Percentiles rank a stretch among this genome's conserved stretches.
Conservation (phyloP, 768 basidiomycete genomes). For the Panaeolus cyanescens region DNA sequence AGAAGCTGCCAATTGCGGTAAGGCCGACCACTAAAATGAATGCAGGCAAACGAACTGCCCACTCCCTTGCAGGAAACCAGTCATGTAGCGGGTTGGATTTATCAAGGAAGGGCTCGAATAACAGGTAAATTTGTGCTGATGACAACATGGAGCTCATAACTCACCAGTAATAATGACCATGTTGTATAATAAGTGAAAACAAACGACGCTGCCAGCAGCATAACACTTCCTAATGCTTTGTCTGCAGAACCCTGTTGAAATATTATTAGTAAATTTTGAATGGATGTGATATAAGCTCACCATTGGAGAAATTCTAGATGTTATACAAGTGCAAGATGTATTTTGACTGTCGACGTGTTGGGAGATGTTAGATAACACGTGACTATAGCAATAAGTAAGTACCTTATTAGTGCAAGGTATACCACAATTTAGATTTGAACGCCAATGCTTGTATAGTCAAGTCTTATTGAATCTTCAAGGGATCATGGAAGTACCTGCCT, state of each 20-base stretch:
- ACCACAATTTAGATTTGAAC: too few relatives aligned
- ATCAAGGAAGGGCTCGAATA: slow-evolving; percentile 77
- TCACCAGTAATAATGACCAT: slow-evolving; percentile 87
- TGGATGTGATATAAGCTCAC: neutral
- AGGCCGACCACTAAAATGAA: slow-evolving; percentile 81
- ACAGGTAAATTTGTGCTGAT: slow-evolving; percentile 11
- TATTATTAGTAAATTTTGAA: neutral
- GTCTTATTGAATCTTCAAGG: neutral
- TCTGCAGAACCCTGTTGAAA: slow-evolving; percentile 69
- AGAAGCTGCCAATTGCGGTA: slow-evolving; percentile 75
- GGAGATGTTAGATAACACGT: neutral
- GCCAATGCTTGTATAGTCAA: neutral
- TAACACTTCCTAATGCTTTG: slow-evolving; percentile 74
- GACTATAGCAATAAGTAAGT: neutral
- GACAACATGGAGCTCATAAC: slow-evolving; percentile 22
- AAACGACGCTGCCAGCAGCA: slow-evolving; percentile 76
- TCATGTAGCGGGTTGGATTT: slow-evolving; percentile 68
- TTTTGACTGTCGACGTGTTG: neutral
- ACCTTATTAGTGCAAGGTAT: too few relatives aligned
- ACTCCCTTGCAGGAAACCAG: slow-evolving; percentile 88
- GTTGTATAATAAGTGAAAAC: slow-evolving; percentile 90
- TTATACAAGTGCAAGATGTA: neutral
- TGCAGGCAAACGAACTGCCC: slow-evolving; percentile 88
- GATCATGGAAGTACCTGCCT: slow-evolving; percentile 69
- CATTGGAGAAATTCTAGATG: neutral